phyloP scores from a whole-genome alignment of 768 basidiomycete species.

The Termitomyces sp. region DNA sequence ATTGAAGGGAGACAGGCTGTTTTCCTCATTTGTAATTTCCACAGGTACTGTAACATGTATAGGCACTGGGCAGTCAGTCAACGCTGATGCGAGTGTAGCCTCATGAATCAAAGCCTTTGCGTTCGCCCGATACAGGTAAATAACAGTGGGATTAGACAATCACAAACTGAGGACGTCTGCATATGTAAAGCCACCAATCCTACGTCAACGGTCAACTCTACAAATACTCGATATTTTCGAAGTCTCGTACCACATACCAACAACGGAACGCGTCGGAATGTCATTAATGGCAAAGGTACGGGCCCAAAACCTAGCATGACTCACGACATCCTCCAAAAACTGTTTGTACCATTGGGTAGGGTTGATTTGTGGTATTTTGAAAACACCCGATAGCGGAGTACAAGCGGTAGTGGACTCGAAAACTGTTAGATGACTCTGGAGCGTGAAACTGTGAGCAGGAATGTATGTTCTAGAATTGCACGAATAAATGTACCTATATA shows the following conservation, averaged over 20 bases:
- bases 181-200: slow-evolving; percentile 74
- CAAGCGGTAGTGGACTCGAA: slow-evolving; percentile 53
- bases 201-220: slow-evolving; percentile 21
- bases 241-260: slow-evolving; percentile 67
- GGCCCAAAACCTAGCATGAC: slow-evolving; percentile 63
- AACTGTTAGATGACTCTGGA: slow-evolving; percentile 59
- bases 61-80: slow-evolving; percentile 47
- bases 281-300: slow-evolving; percentile 40
- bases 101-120: slow-evolving; percentile 68
- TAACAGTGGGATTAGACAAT: slow-evolving; percentile 68
- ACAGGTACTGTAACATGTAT: slow-evolving; percentile 42
- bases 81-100: slow-evolving; percentile 44
- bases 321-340: slow-evolving; percentile 65
- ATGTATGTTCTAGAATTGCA: not conserved
- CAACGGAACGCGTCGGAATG: slow-evolving; percentile 53
- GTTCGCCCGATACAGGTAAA: slow-evolving; percentile 58
- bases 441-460: slow-evolving; percentile 25
- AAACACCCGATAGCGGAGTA: slow-evolving; percentile 50
- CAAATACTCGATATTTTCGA: not conserved
- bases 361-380: slow-evolving; percentile 54
- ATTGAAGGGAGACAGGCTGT: slow-evolving; percentile 33
- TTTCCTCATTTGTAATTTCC: slow-evolving; percentile 32
- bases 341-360: slow-evolving; percentile 45
- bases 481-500: slow-evolving; percentile 6
- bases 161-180: slow-evolving; percentile 72